Base-by-base conservation (phyloP, 768 basidiomycete genomes). In the Amyloporia xantha region DNA sequence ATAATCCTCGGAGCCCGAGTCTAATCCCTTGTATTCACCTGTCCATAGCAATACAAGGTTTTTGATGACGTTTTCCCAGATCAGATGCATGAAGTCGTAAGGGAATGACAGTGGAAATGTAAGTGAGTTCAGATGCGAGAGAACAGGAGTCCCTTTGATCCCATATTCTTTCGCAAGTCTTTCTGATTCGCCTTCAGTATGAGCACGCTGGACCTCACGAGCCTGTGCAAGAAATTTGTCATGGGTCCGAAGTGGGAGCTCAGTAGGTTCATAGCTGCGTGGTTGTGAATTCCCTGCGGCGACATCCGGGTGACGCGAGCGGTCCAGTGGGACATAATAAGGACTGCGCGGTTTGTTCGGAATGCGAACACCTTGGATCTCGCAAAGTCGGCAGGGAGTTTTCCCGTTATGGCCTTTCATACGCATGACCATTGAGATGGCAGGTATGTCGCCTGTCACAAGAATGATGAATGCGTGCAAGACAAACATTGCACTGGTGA, bases 31-130 rank as follows among this genome's bases (percentile, higher is more conserved):
- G 62, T 62, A 75, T 12, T 57, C 50, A 0, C 72, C 71, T 1
- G 62, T 69, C 71, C 72, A 72, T 0, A 72, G 54, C 0, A 48
- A n/a, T 26, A 76, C 55, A 1, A 79, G 62, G 41, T 69, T 72
- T 19, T 54, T 58, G 23, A 74, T 52, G 1, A 74, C 40, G 51
- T 78, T 78, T 51, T 74, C 72, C 54, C 59, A 71, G 20, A 77
- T 59, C 0, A 74, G 62, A 44, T 79, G 76, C 70, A 78, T 76
- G 59, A 75, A 73, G 44, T 78, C 74, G 51, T 69, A 68, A 0
- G 73, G 74, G 19, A 74, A 71, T 12, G 69, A 70, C 3, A 17
- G 0, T 1, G 75, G 68, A 51, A 73, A 70, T 4, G 58, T 57
- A 19, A 74, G 49, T 0, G 66, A 71, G 1, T 55, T 44, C 1